Conservation (phyloP, 1,284 basidiomycete genomes). For the Termitomyces sp. region DNA sequence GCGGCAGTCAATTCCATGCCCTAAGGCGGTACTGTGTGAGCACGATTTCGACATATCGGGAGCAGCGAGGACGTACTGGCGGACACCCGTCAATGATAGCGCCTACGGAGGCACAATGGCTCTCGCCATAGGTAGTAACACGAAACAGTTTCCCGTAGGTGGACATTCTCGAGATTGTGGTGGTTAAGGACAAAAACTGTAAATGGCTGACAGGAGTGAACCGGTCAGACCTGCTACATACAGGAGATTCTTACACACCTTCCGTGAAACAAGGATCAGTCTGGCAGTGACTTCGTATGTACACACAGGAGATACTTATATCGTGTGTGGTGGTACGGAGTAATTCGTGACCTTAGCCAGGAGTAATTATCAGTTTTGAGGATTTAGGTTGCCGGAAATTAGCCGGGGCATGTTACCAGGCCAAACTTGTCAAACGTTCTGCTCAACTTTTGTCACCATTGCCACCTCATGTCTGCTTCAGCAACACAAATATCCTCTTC, state of each 20-base stretch:
- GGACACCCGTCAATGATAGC: slow-evolving; percentile 98
- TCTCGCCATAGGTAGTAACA: slow-evolving; percentile 97
- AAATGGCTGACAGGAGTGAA: not conserved
- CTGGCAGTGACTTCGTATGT: not conserved
- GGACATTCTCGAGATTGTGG: slow-evolving; percentile 58
- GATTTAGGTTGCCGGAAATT: slow-evolving; percentile 11
- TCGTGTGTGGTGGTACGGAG: slow-evolving; percentile 9
- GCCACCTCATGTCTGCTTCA: slow-evolving; percentile 31
- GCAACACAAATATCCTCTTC: slow-evolving; percentile 28
- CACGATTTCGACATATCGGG: not conserved
- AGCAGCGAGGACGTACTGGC: slow-evolving; percentile 52
- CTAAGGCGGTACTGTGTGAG: slow-evolving; percentile 34
- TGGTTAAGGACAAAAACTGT: slow-evolving; percentile 5
- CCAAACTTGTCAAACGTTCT: slow-evolving; percentile 1
- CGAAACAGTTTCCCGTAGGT: slow-evolving; percentile 89
- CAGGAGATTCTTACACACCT: not conserved
- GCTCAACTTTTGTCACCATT: slow-evolving; percentile 8
- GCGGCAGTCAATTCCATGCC: slow-evolving; percentile 77
- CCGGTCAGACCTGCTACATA: not conserved
- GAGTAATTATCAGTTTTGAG: slow-evolving; percentile 4
- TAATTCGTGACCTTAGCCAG: slow-evolving; percentile 1
- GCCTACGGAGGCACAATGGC: slow-evolving; percentile 95
- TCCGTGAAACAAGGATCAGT: slow-evolving; percentile 7
- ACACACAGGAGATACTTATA: not conserved
- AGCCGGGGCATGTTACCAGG: slow-evolving; percentile 5